A percentile compares a stretch with the other conserved stretches of the same genome.
These are phyloP conservation scores for Oenanthe sinensis DNA, from an alignment of 129 eudicot genomes.

Conservation along the genomic window DNA sequence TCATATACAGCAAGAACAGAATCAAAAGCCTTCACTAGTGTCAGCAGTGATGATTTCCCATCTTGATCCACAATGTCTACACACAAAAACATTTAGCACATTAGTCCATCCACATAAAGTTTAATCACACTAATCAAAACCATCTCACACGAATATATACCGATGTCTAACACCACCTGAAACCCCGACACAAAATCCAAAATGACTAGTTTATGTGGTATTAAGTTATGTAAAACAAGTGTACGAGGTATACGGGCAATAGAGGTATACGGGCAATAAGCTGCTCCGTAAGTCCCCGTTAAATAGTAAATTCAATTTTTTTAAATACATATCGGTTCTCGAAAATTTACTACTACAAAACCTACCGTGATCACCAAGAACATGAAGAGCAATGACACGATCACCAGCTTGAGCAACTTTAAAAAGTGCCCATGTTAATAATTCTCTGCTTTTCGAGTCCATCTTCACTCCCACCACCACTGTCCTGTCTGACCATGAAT, in stretches of 20 bases:
- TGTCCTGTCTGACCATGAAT: slow-evolving; percentile 7
- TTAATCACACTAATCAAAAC: background rate
- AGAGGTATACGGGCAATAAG: too few relatives aligned
- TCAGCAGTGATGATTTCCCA: slow-evolving; percentile 67
- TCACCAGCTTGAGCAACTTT: slow-evolving; percentile 69
- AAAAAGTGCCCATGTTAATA: slow-evolving; percentile 72
- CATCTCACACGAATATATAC: too few relatives aligned
- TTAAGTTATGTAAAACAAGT: too few relatives aligned
- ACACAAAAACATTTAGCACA: slow-evolving; percentile 11
- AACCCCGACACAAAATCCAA: background rate
- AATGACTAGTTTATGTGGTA: background rate
- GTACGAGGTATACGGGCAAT: too few relatives aligned
- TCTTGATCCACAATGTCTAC: slow-evolving; percentile 56
- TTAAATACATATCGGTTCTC: too few relatives aligned
- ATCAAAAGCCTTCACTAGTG: slow-evolving; percentile 81
- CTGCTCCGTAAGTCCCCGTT: too few relatives aligned
- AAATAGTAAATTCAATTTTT: too few relatives aligned
- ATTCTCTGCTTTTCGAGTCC: slow-evolving; percentile 46
- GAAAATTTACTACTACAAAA: background rate
- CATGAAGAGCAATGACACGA: slow-evolving; percentile 64
- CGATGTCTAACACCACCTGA: background rate
- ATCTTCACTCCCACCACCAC: slow-evolving; percentile 67
- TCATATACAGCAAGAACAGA: slow-evolving; percentile 90
- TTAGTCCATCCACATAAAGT: background rate
- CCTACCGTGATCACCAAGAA: slow-evolving; percentile 43